These are phyloP conservation scores for Mucor sp. DNA, from an alignment of 371 early-diverging fungal species.

Conservation along the genomic window DNA sequence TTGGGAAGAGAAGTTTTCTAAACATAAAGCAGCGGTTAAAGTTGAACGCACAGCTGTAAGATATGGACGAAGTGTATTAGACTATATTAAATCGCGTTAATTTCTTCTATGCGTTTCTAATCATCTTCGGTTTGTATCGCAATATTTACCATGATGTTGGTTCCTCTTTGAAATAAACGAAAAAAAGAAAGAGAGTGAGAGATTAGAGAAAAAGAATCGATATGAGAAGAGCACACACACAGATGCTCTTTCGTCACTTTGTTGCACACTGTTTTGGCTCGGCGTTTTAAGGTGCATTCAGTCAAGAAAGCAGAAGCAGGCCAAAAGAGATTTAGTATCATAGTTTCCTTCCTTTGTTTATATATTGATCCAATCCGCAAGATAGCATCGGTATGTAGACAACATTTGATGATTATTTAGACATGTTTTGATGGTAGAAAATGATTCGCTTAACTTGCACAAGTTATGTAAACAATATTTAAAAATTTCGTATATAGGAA, in stretches of 20 bases:
- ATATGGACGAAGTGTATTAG: constrained; percentile 96
- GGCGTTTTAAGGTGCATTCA: neutral
- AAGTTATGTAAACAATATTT: constrained; percentile 4
- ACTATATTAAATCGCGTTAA: constrained; percentile 54
- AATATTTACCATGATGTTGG: constrained; percentile 9
- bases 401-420: neutral
- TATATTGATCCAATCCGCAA: neutral
- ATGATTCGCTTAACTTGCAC: neutral
- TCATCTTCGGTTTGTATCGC: neutral
- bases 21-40: constrained; percentile 91
- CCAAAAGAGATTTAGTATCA: neutral
- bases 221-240: neutral
- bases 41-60: constrained; percentile 93
- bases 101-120: constrained; percentile 1
- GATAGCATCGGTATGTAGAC: constrained; percentile 7
- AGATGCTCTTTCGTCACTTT: neutral
- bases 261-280: neutral
- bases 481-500: neutral
- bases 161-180: neutral
- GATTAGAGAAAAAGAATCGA: neutral
- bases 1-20: constrained; percentile 97
- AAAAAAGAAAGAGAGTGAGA: neutral
- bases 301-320: neutral
- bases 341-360: neutral
- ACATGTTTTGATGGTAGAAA: neutral